Evolutionary conservation across 2,329 filamentous ascomycete species (phyloP).

Genomic region (Fusarium sp.): DNA sequence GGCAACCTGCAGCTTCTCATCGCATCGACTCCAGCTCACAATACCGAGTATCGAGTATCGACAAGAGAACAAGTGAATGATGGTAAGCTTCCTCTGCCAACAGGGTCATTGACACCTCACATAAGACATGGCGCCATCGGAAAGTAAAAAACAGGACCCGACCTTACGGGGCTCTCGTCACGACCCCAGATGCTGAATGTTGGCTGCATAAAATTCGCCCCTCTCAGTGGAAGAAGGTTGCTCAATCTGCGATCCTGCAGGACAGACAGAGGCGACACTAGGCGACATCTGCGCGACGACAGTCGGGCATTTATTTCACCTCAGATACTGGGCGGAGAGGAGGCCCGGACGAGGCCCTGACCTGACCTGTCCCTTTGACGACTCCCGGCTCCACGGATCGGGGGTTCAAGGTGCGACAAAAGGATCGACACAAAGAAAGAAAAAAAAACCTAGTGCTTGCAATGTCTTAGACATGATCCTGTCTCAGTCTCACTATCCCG

Average conservation of each 20-base stretch:
- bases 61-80: neutral
- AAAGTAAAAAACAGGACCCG: constrained; percentile 27
- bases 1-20: constrained; percentile 16
- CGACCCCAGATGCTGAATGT: neutral
- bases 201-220: constrained; percentile 11
- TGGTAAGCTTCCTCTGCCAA: no score
- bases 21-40: constrained; percentile 4
- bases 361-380: neutral
- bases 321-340: constrained; percentile 16
- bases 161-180: constrained; percentile 11
- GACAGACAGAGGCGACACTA: neutral
- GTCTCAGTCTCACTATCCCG: constrained; percentile 12
- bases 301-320: constrained; percentile 36
- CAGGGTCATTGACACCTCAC: neutral
- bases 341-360: constrained; percentile 10
- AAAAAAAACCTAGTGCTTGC: neutral
- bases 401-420: constrained; percentile 24
- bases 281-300: constrained; percentile 2
- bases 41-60: neutral
- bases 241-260: constrained; percentile 39
- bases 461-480: constrained; percentile 40
- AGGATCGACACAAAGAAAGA: constrained; percentile 20
- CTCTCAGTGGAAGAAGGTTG: constrained; percentile 4
- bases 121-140: constrained; percentile 2
- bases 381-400: constrained; percentile 31